These are phyloP conservation scores for Debaryomyces prosopidis DNA, from an alignment of 805 yeast species.

Conservation along the genomic window DNA sequence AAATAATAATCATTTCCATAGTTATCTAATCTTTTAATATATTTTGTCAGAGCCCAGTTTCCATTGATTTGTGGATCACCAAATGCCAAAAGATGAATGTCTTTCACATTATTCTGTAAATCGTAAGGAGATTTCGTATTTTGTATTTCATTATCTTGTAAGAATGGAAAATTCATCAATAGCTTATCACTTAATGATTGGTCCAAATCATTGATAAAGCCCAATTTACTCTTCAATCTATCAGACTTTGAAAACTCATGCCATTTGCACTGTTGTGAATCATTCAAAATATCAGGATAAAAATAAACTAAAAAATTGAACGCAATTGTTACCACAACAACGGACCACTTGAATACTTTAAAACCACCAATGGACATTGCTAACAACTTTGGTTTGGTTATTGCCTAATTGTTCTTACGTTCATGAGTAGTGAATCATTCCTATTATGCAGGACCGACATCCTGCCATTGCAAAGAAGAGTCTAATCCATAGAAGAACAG, in stretches of 20 bases:
- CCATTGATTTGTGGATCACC: constrained; percentile 99
- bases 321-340: constrained; percentile 40
- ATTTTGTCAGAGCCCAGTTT: constrained; percentile 67
- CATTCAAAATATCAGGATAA: constrained; percentile 61
- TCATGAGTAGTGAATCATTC: too few species aligned
- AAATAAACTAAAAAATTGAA: constrained; percentile 69
- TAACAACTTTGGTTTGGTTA: neutral
- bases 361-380: neutral
- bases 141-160: neutral
- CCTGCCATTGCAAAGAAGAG: too few species aligned
- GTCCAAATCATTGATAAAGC: constrained; percentile 10
- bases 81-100: constrained; percentile 71
- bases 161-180: constrained; percentile 19
- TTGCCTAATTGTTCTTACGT: neutral
- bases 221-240: constrained; percentile 5
- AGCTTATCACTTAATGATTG: constrained; percentile 12
- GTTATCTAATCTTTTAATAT: constrained; percentile 75
- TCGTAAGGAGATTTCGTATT: constrained; percentile 10
- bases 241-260: constrained; percentile 16
- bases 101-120: constrained; percentile 29
- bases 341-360: constrained; percentile 18
- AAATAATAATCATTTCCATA: constrained; percentile 87
- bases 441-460: too few species aligned
- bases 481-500: too few species aligned
- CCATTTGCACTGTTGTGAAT: constrained; percentile 64